Evolutionary conservation across 306 rosid genomes (phyloP).

Genomic region (Betula pendula): DNA sequence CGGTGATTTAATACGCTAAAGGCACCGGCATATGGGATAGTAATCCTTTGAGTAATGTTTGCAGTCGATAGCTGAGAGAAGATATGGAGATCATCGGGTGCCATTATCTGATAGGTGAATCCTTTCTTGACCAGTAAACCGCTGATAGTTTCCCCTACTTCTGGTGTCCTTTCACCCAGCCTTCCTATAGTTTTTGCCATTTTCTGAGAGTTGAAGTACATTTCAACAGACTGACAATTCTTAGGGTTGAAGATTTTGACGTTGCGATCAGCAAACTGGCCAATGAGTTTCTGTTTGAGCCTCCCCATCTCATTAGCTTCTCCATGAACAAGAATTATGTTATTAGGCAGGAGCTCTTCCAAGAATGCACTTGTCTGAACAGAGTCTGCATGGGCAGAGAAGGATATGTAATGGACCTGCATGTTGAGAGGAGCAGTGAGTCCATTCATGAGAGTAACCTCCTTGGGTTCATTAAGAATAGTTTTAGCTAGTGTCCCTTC

Average conservation of each 20-base stretch:
- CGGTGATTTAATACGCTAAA: conserved; percentile 64
- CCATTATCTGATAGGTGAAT: conserved; percentile 93
- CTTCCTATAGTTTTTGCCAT: conserved; percentile 92
- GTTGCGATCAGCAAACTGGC: conserved; percentile 80
- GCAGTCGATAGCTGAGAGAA: conserved; percentile 88
- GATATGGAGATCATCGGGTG: conserved; percentile 87
- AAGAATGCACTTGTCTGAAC: conserved; percentile 90
- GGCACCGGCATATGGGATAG: conserved; percentile 74
- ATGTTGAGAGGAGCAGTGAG: conserved; percentile 85
- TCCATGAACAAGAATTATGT: conserved; percentile 94
- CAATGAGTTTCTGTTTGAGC: conserved; percentile 84
- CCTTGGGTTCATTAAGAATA: conserved; percentile 88
- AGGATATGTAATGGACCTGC: conserved; percentile 93
- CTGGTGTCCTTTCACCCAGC: conserved; percentile 77
- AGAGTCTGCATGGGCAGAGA: conserved; percentile 96
- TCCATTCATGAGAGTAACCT: conserved; percentile 89
- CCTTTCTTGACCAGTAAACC: conserved; percentile 92
- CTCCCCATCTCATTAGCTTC: conserved; percentile 97
- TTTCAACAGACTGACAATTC: conserved; percentile 90
- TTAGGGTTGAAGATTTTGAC: conserved; percentile 84
- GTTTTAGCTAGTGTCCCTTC: conserved; percentile 95
- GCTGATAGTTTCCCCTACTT: conserved; percentile 64
- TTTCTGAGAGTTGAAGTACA: conserved; percentile 91
- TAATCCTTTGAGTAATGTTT: conserved; percentile 74
- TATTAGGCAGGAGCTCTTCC: conserved; percentile 91